Evolutionary conservation across 257 asterid genomes (phyloP).

Genomic region (Solanum ossicruentum): DNA sequence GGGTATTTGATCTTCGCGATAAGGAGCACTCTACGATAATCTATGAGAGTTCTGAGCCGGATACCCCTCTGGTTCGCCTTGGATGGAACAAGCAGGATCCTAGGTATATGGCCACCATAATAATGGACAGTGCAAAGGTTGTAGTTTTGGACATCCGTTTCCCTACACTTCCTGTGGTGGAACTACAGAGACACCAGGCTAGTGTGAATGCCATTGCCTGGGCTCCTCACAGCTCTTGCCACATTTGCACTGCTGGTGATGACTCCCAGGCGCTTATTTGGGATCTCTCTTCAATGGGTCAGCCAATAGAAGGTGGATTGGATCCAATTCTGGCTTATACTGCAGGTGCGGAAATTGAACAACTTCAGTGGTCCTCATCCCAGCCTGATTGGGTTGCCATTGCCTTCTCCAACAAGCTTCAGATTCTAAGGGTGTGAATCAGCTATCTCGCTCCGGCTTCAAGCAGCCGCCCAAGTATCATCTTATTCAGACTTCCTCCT

Average conservation of each 20-base stretch:
- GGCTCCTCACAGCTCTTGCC: constrained; percentile 99
- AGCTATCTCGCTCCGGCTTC: not conserved
- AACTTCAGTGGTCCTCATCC: constrained; percentile 95
- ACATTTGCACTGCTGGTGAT: constrained; percentile 95
- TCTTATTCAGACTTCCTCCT: not conserved
- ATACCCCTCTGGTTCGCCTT: constrained; percentile 78
- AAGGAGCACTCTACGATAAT: constrained; percentile 96
- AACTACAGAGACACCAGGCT: constrained; percentile 93
- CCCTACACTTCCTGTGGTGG: constrained; percentile 87
- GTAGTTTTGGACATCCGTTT: constrained; percentile 87
- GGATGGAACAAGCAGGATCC: constrained; percentile 99
- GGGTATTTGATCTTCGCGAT: constrained; percentile 92
- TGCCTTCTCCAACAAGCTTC: constrained; percentile 93
- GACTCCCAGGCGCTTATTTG: constrained; percentile 96
- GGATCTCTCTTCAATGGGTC: constrained; percentile 94
- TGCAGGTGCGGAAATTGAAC: constrained; percentile 95
- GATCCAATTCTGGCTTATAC: constrained; percentile 93
- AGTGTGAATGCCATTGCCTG: constrained; percentile 93
- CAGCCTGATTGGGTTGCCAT: constrained; percentile 98
- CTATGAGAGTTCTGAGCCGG: constrained; percentile 93
- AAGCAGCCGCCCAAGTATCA: not conserved
- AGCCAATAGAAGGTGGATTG: constrained; percentile 88
- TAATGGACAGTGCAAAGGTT: constrained; percentile 88
- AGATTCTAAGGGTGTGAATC: constrained; percentile 87
- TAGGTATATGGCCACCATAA: constrained; percentile 94